A percentile compares a stretch with the other conserved stretches of the same genome.
Evolutionary conservation across 306 rosid genomes (phyloP).

Genomic region (Vigna hirtella): DNA sequence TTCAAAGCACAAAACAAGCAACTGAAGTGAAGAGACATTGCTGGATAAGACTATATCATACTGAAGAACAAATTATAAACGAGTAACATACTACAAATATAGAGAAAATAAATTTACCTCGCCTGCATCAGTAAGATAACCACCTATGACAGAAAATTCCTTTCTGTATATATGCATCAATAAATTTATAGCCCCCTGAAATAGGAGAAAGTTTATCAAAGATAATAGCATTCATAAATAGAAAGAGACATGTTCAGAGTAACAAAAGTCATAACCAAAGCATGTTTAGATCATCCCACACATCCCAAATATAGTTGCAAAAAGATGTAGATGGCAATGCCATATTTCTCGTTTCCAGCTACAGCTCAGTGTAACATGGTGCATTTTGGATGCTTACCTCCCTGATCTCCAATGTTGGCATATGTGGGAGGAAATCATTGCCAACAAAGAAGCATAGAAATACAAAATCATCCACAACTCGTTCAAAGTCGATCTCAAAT

Average conservation of each 20-base stretch:
- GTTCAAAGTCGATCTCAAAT: slow-evolving; percentile 71
- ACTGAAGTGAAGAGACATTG: neutral
- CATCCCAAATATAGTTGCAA: neutral
- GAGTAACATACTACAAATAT: neutral
- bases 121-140: slow-evolving; percentile 85
- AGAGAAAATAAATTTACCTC: slow-evolving; percentile 59
- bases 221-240: slow-evolving; percentile 21
- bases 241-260: slow-evolving; percentile 16
- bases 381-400: slow-evolving; percentile 61
- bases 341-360: slow-evolving; percentile 18
- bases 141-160: slow-evolving; percentile 79
- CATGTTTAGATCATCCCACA: slow-evolving; percentile 8
- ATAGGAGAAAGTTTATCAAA: slow-evolving; percentile 33
- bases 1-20: slow-evolving; percentile 30
- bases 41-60: neutral
- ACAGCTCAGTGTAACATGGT: slow-evolving; percentile 28
- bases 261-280: slow-evolving; percentile 15
- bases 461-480: slow-evolving; percentile 82
- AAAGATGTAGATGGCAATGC: slow-evolving; percentile 20
- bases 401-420: slow-evolving; percentile 86
- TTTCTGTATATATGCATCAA: slow-evolving; percentile 80
- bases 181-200: slow-evolving; percentile 84
- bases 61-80: neutral
- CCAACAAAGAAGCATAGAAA: slow-evolving; percentile 87
- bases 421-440: slow-evolving; percentile 84